Percentiles rank a stretch among this genome's conserved stretches.
phyloP scores from a whole-genome alignment of 208 protist species.

The Trypanosomatidae sp. region DNA sequence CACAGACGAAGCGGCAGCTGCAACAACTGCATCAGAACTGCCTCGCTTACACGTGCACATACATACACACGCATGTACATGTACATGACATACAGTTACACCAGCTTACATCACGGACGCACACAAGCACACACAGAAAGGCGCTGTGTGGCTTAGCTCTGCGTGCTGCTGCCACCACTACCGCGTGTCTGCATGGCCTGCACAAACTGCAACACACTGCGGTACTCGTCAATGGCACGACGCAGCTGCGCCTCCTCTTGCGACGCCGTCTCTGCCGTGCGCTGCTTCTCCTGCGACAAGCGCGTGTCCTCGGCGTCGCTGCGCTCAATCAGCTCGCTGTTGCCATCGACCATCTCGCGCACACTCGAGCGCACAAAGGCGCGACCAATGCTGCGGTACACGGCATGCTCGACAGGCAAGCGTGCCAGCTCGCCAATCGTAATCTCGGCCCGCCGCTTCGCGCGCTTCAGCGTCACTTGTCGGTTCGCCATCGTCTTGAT shows the following conservation, averaged over 20 bases:
- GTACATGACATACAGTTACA: too few species aligned
- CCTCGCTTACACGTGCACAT: too few species aligned
- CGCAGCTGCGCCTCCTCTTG: conserved; percentile 69
- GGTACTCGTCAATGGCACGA: conserved; percentile 45
- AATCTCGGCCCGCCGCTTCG: conserved; percentile 56
- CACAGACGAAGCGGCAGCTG: too few species aligned
- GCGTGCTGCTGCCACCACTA: too few species aligned
- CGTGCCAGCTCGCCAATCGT: conserved; percentile 62
- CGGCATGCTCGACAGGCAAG: conserved; percentile 44
- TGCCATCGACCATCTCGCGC: conserved; percentile 45
- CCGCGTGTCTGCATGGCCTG: conserved; percentile 20
- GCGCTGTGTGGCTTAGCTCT: too few species aligned
- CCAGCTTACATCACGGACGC: too few species aligned
- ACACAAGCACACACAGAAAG: too few species aligned
- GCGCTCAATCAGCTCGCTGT: conserved; percentile 48
- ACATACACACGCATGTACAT: too few species aligned
- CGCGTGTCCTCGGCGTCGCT: conserved; percentile 68
- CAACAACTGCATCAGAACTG: too few species aligned
- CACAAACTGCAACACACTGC: conserved; percentile 33
- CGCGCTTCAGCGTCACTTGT: conserved; percentile 49
- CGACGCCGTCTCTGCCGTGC: conserved; percentile 41
- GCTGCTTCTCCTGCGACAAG: conserved; percentile 71
- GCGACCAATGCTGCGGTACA: conserved; percentile 74
- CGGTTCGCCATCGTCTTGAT: conserved; percentile 76
- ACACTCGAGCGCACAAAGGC: conserved; percentile 58